Evolutionary conservation across 169 alveolate species (phyloP).

Genomic region (Plasmodium vivax): DNA sequence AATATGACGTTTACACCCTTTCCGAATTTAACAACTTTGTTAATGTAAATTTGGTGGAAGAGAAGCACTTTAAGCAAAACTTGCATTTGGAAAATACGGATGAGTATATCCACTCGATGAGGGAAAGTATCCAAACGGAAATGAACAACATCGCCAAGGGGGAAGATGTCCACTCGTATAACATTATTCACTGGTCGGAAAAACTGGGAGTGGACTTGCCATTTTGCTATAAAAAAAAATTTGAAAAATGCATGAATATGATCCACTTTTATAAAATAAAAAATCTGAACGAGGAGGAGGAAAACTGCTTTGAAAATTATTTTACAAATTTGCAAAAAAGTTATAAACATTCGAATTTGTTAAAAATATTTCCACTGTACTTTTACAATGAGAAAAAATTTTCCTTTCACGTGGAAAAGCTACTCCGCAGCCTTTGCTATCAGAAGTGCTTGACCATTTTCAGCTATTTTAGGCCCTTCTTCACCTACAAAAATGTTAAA

Average conservation of each 20-base stretch:
- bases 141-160: background rate
- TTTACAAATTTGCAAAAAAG: constrained; percentile 44
- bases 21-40: constrained; percentile 43
- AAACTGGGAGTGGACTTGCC: constrained; percentile 34
- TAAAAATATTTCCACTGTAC: constrained; percentile 60
- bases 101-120: constrained; percentile 8
- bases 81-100: background rate
- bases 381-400: constrained; percentile 60
- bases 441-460: constrained; percentile 58
- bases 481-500: constrained; percentile 40
- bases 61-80: constrained; percentile 2
- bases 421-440: constrained; percentile 52
- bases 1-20: constrained; percentile 56
- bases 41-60: constrained; percentile 26
- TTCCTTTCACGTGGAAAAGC: constrained; percentile 35
- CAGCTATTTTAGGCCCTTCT: constrained; percentile 36
- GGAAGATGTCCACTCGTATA: background rate
- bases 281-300: constrained; percentile 57
- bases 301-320: constrained; percentile 38
- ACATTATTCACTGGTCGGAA: constrained; percentile 42
- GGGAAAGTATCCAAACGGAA: background rate
- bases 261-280: constrained; percentile 51
- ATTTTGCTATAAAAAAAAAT: constrained; percentile 17
- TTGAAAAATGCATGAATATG: constrained; percentile 56
- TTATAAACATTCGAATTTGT: constrained; percentile 44